Percentiles rank a stretch among this genome's conserved stretches.
Evolutionary conservation across 106 monocot genomes (phyloP).

Genomic region (Dendrobium nobile): DNA sequence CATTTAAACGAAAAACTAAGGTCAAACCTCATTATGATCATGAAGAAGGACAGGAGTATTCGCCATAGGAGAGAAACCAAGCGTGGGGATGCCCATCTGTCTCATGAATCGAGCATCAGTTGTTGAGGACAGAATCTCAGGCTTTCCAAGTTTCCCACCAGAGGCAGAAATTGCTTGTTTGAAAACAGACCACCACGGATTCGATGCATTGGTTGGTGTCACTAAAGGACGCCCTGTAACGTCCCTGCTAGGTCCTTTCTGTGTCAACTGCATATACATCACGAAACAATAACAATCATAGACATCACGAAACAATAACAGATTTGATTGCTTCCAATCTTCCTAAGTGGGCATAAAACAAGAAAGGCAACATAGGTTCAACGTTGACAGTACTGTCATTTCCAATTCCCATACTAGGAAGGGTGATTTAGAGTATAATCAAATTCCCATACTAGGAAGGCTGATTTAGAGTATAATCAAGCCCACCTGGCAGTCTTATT

Average conservation of each 20-base stretch:
- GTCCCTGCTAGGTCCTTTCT: slow-evolving; percentile 59
- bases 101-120: slow-evolving; percentile 89
- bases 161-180: slow-evolving; percentile 51
- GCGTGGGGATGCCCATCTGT: slow-evolving; percentile 70
- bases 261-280: slow-evolving; percentile 43
- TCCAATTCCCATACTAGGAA: no score
- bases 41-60: slow-evolving; percentile 94
- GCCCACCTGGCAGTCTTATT: no score
- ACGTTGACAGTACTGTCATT: no score
- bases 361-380: no score
- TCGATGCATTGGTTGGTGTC: slow-evolving; percentile 66
- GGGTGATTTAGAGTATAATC: no score
- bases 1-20: not conserved
- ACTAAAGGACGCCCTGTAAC: slow-evolving; percentile 36
- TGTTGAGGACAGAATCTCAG: slow-evolving; percentile 80
- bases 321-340: no score
- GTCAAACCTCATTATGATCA: slow-evolving; percentile 81
- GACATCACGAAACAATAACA: not conserved
- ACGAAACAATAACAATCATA: not conserved
- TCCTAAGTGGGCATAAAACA: no score
- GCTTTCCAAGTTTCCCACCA: slow-evolving; percentile 77
- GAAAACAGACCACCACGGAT: slow-evolving; percentile 83
- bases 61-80: slow-evolving; percentile 96
- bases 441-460: no score
- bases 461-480: no score